phyloP scores from a whole-genome alignment of 2,329 filamentous ascomycete genomes.

The Chaetomium olivaceum region DNA sequence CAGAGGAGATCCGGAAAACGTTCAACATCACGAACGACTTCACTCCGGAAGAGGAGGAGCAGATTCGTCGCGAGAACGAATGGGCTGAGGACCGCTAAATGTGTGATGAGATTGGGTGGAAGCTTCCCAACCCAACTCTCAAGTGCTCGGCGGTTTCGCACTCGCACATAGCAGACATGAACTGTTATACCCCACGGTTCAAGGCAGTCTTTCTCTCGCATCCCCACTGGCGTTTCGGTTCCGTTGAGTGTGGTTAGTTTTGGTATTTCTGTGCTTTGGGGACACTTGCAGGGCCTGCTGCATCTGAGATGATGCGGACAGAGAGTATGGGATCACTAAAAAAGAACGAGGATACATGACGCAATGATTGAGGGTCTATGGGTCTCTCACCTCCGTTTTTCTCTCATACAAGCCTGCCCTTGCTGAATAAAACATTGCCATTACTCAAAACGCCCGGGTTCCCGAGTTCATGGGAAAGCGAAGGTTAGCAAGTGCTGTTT shows the following conservation, averaged over 20 bases:
- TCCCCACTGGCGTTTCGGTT: conserved; percentile 21
- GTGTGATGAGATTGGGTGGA: background rate
- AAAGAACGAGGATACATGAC: background rate
- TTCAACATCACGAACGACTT: conserved; percentile 99
- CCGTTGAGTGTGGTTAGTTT: conserved; percentile 5
- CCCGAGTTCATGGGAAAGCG: background rate
- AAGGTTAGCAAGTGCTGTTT: background rate
- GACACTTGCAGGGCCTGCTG: background rate
- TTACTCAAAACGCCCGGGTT: background rate
- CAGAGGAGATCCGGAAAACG: conserved; percentile 98
- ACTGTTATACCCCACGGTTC: background rate
- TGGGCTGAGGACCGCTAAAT: conserved; percentile 79
- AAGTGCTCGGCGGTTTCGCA: background rate
- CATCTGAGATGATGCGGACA: background rate
- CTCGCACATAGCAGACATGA: conserved; percentile 1
- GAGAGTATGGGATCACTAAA: background rate
- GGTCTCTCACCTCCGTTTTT: background rate
- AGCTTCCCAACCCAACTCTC: background rate
- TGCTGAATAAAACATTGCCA: background rate
- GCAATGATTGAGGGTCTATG: background rate
- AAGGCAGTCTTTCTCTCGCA: conserved; percentile 7
- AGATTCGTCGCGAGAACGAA: conserved; percentile 90
- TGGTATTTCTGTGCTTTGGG: conserved; percentile 7
- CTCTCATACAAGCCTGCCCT: background rate
- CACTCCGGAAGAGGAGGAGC: conserved; percentile 97